Evolutionary conservation across 2,329 filamentous ascomycete species (phyloP), one percentile per base, ranked within the genome.

Genomic region (Aspergillus spinulosporus): DNA sequence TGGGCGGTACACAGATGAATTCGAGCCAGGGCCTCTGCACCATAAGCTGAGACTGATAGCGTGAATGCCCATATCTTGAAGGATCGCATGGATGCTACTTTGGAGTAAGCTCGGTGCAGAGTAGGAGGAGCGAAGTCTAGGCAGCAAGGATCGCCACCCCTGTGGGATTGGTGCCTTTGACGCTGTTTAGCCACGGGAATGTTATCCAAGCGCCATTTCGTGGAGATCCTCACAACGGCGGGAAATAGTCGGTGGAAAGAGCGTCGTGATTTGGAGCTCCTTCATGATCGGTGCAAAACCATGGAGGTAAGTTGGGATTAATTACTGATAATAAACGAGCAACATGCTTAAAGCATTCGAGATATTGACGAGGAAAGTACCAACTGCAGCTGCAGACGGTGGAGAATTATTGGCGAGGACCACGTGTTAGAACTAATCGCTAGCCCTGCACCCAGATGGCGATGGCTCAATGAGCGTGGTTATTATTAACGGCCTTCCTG

Each of bases 81-180:
- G 50, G 42, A 52, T 47, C 7, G 28, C 31, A 43, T 14, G 26
- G 50, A 47, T 52, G 43, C 11, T 21, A 44, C 49, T 37, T 15
- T 51, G 49, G 15, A 57, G 52, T 48, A 32, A 40, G 39, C 39
- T 56, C 36, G 39, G 8, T 44, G 37, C 44, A 49, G 21, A 21
- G 21, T 29, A 37, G 36, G 12, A 12, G n/a, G 9, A 14, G 21
- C 14, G 6, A 42, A 14, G 39, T 47, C 44, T 15, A 21, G 50
- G 50, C 34, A 47, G 32, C 43, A 14, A 29, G 26, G 26, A 46
- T 52, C 9, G 26, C 15, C 32, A 32, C 42, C 32, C 9, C 14
- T 21, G 32, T 42, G 29, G 15, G 37, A 29, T 39, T 15, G 21
- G 42, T 21, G 21, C 47, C 39, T 28, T 29, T 21, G 12, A 40